Evolutionary conservation across 805 yeast genomes (phyloP).

Genomic region (Metschnikowia lunata): DNA sequence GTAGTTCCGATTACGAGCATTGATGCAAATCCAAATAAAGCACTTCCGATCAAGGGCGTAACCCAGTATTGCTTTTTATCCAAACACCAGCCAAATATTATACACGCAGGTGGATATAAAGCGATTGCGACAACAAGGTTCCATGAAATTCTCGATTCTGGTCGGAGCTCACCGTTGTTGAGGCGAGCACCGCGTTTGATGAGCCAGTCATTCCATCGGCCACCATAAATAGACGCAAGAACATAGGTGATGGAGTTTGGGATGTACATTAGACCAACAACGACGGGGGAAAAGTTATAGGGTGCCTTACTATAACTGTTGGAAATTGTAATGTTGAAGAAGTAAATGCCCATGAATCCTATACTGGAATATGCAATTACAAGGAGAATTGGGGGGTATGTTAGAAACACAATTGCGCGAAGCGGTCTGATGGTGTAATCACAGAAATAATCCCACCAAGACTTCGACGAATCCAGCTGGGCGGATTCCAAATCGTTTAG

Average conservation of each 20-base stretch:
- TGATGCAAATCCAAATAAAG: conserved; percentile 74
- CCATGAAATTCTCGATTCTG: conserved; percentile 77
- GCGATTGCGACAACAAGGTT: conserved; percentile 65
- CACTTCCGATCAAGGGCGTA: conserved; percentile 75
- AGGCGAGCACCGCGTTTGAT: conserved; percentile 46
- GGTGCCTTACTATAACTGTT: conserved; percentile 59
- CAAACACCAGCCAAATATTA: conserved; percentile 82
- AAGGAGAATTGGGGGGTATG: conserved; percentile 70
- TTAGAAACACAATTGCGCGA: conserved; percentile 54
- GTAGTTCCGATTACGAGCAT: conserved; percentile 83
- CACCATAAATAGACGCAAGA: conserved; percentile 74
- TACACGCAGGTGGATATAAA: conserved; percentile 57
- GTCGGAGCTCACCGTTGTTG: conserved; percentile 62
- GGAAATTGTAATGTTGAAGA: conserved; percentile 71
- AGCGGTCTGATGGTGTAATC: conserved; percentile 55
- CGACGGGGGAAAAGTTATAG: conserved; percentile 60
- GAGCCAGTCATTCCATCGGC: conserved; percentile 69
- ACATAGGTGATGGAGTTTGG: conserved; percentile 81
- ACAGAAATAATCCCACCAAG: conserved; percentile 24
- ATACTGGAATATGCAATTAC: conserved; percentile 64
- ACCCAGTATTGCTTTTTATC: conserved; percentile 67
- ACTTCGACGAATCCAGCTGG: background rate
- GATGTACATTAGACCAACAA: conserved; percentile 71
- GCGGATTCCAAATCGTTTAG: conserved; percentile 8
- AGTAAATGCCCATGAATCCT: conserved; percentile 67